phyloP scores from a whole-genome alignment of 1,139 yeast species.

The Kluyveromyces sp. region DNA sequence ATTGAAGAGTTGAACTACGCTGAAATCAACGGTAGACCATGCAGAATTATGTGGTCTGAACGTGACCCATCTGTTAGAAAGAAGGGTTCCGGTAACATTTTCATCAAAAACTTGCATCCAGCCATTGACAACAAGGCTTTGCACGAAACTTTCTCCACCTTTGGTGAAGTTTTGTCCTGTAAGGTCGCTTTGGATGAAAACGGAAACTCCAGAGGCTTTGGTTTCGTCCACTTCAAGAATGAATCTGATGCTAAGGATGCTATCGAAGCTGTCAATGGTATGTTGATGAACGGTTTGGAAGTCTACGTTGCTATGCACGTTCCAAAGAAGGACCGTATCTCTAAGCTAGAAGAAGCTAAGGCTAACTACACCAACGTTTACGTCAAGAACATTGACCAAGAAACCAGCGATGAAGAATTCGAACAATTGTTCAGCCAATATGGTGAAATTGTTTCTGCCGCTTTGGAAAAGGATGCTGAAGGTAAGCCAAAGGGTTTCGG shows the following conservation, averaged over 20 bases:
- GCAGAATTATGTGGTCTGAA: conserved; percentile 99
- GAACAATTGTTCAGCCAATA: conserved; percentile 60
- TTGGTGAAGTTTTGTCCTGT: conserved; percentile 93
- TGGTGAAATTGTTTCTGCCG: conserved; percentile 82
- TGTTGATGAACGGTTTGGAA: conserved; percentile 95
- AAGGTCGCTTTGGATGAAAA: conserved; percentile 93
- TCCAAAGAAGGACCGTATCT: conserved; percentile 89
- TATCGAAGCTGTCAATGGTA: conserved; percentile 95
- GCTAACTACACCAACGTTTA: conserved; percentile 93
- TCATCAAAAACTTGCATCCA: conserved; percentile 97
- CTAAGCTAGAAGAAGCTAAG: conserved; percentile 85
- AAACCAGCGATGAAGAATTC: conserved; percentile 66
- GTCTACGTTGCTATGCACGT: conserved; percentile 95
- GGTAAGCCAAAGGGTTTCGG: conserved; percentile 96
- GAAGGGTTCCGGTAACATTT: conserved; percentile 94
- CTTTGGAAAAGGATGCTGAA: conserved; percentile 73
- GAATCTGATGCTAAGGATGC: conserved; percentile 93
- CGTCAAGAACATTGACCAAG: conserved; percentile 80
- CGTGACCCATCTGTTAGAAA: conserved; percentile 96
- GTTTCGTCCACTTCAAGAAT: conserved; percentile 94
- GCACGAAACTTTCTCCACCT: conserved; percentile 95
- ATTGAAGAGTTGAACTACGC: conserved; percentile 93
- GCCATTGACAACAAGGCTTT: conserved; percentile 98
- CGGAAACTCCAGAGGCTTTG: conserved; percentile 93
- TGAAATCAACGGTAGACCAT: conserved; percentile 89